Conservation (phyloP, 2,329 filamentous ascomycete species). For the Clarireedia homoeocarpa region DNA sequence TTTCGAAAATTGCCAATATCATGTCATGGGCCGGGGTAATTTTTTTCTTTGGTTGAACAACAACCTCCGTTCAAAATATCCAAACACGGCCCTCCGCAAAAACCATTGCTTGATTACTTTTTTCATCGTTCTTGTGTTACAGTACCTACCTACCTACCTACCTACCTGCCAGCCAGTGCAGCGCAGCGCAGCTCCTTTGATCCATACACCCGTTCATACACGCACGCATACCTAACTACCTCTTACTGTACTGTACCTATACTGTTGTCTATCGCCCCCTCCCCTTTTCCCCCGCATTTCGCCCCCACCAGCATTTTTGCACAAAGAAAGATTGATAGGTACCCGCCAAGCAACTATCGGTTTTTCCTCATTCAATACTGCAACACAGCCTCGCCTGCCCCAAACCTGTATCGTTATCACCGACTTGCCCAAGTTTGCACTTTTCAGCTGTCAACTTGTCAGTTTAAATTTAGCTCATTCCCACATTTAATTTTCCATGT, state of each 20-base stretch:
- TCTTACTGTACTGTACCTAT: too few relatives aligned
- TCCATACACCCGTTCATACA: background rate
- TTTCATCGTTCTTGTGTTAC: background rate
- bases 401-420: background rate
- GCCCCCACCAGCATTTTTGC: background rate
- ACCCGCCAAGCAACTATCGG: background rate
- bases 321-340: background rate
- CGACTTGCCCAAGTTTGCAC: background rate
- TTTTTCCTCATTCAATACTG: conserved; percentile 1
- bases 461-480: background rate
- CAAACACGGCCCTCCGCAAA: conserved; percentile 5
- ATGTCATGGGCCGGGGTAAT: background rate
- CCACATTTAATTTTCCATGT: background rate
- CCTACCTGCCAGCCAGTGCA: background rate
- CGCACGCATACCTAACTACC: too few relatives aligned
- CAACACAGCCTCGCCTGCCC: conserved; percentile 6
- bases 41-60: background rate
- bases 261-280: background rate
- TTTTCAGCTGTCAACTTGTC: conserved; percentile 3
- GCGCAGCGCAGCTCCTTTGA: background rate
- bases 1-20: background rate
- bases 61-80: background rate
- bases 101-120: background rate
- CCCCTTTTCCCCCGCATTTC: conserved; percentile 5
- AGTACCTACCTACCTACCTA: background rate